Evolutionary conservation across 2,329 filamentous ascomycete genomes (phyloP), one percentile per base, ranked within the genome.

Genomic region (Ceratocystis cubensis): DNA sequence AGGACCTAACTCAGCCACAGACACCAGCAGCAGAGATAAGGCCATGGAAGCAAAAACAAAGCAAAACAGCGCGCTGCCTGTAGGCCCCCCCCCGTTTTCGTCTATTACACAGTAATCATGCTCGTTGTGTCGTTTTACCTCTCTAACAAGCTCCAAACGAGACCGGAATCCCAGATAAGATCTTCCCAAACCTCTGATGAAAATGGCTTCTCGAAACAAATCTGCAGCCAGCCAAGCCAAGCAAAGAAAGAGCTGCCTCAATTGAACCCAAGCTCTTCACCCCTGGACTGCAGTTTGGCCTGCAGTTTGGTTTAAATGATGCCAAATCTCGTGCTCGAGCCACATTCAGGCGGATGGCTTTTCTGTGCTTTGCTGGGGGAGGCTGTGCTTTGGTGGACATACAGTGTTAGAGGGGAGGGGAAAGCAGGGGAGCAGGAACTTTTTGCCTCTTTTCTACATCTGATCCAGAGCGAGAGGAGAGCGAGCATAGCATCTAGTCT

Each of bases 301-400:
- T 28, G 28, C 28, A 28, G 28, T 33, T 33, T 33, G 30, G 28
- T 33, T 59, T 20, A 59, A n/a, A 59, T 20, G 15, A 59, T 59
- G 53, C 33, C 53, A 59, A 59, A 59, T 59, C 53, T 59, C 15
- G 28, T 59, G 53, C 53, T 33, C 53, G 28, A 59, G 53, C 53
- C 53, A 59, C 28, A 30, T 4, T 59, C 28, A 17, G 53, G 53
- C 53, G 28, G 28, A 37, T 59, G 46, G 10, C 22, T 50, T n/a
- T 50, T 7, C 46, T 50, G 46, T 50, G 53, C 28, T 59, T 59
- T 33, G 28, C 25, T 59, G 28, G 28, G 53, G 25, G 50, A 15
- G 53, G 22, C 22, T 30, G 25, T 30, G 22, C 25, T 53, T 20
- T 33, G 30, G 30, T 33, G 30, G 30, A 33, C 37, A 37, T 37